Evolutionary conservation across 148 eudicot species (phyloP).

Genomic region (Chenopodium album): DNA sequence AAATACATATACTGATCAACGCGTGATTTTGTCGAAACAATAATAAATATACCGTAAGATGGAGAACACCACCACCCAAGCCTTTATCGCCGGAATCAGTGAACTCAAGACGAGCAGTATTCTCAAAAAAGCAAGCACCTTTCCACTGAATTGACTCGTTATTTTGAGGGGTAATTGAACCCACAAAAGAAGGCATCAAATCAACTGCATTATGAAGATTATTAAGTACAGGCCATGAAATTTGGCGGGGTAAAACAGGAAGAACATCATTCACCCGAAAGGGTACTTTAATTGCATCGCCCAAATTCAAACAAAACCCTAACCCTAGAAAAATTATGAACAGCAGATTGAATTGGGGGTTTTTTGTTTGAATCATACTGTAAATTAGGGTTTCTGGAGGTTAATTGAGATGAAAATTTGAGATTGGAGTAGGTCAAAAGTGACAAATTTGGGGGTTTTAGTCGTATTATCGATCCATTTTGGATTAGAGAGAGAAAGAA

Average conservation of each 20-base stretch:
- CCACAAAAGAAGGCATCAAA: slow-evolving; percentile 81
- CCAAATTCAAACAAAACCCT: slow-evolving; percentile 50
- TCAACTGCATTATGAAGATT: slow-evolving; percentile 80
- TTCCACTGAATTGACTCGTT: slow-evolving; percentile 64
- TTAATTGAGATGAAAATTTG: neutral
- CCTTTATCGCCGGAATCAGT: slow-evolving; percentile 47
- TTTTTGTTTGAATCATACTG: slow-evolving; percentile 20
- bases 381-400: neutral
- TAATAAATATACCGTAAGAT: slow-evolving; percentile 52
- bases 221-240: slow-evolving; percentile 95
- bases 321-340: slow-evolving; percentile 35
- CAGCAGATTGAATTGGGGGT: slow-evolving; percentile 12
- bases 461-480: neutral
- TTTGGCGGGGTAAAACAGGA: slow-evolving; percentile 74
- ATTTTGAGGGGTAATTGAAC: slow-evolving; percentile 52
- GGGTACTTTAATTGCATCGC: slow-evolving; percentile 62
- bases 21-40: neutral
- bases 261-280: slow-evolving; percentile 74
- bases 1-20: too few relatives aligned
- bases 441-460: neutral
- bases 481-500: neutral
- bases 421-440: neutral
- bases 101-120: slow-evolving; percentile 65
- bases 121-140: slow-evolving; percentile 82
- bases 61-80: slow-evolving; percentile 75